Evolutionary conservation across 306 rosid species (phyloP).

Genomic region (Citrullus colocynthis): DNA sequence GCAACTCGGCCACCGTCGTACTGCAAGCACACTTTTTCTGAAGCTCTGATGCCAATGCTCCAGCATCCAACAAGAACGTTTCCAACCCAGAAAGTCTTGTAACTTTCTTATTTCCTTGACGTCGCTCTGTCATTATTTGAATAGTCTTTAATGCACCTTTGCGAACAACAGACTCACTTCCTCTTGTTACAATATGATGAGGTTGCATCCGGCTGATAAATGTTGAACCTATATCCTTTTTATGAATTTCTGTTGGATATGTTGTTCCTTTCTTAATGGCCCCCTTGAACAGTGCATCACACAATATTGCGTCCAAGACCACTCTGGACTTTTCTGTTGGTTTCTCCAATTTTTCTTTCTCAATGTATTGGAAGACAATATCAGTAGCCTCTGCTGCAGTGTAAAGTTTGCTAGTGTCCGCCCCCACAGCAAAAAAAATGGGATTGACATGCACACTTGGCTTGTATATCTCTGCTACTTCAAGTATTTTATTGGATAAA

Average conservation of each 20-base stretch:
- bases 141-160: constrained; percentile 73
- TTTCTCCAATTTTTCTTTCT: constrained; percentile 66
- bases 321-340: constrained; percentile 46
- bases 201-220: constrained; percentile 80
- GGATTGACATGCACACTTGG: constrained; percentile 76
- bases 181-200: constrained; percentile 79
- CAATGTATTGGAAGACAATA: constrained; percentile 58
- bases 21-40: constrained; percentile 96
- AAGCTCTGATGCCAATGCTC: constrained; percentile 79
- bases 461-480: constrained; percentile 76
- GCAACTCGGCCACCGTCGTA: constrained; percentile 71
- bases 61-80: constrained; percentile 71
- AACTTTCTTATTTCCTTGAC: constrained; percentile 91
- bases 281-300: constrained; percentile 85
- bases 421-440: constrained; percentile 63
- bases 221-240: constrained; percentile 59
- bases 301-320: constrained; percentile 55
- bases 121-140: constrained; percentile 77
- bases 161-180: constrained; percentile 72
- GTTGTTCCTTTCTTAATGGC: constrained; percentile 71
- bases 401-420: constrained; percentile 47
- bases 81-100: constrained; percentile 84
- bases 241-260: constrained; percentile 81
- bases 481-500: constrained; percentile 45
- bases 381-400: constrained; percentile 70